phyloP scores from a whole-genome alignment of 1,139 yeast species.

The Magnusiomyces magnusii region DNA sequence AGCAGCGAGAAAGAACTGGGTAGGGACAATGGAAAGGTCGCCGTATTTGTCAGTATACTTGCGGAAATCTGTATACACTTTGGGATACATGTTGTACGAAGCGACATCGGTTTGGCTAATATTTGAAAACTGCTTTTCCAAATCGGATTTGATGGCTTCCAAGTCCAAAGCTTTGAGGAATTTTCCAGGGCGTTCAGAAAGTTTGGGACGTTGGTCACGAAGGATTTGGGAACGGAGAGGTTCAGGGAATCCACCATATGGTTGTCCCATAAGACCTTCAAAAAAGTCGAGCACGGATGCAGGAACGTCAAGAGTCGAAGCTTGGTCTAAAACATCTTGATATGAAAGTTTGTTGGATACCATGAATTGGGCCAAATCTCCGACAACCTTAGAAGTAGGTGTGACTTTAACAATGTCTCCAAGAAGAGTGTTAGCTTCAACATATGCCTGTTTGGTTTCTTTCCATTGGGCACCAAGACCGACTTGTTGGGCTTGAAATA shows the following conservation, averaged over 20 bases:
- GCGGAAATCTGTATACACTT: conserved; percentile 84
- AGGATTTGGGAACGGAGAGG: conserved; percentile 89
- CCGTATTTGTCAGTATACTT: conserved; percentile 72
- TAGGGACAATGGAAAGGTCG: conserved; percentile 89
- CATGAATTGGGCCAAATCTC: conserved; percentile 98
- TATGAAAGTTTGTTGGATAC: conserved; percentile 83
- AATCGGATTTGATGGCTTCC: conserved; percentile 58
- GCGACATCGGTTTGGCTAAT: conserved; percentile 87
- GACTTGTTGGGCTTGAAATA: conserved; percentile 98
- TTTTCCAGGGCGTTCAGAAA: conserved; percentile 86
- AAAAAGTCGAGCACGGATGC: conserved; percentile 95
- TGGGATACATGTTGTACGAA: conserved; percentile 94
- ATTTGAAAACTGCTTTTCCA: conserved; percentile 42
- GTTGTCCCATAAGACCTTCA: conserved; percentile 99
- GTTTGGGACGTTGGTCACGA: conserved; percentile 83
- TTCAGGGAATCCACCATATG: conserved; percentile 99
- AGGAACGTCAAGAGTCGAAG: conserved; percentile 92
- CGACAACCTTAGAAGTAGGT: conserved; percentile 98
- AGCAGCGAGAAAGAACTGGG: conserved; percentile 78
- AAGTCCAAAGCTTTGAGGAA: conserved; percentile 78
- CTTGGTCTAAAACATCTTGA: conserved; percentile 81
- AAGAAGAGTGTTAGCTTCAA: conserved; percentile 76
- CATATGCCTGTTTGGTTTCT: conserved; percentile 90
- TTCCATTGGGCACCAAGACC: conserved; percentile 96
- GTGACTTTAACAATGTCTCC: conserved; percentile 98